Percentiles rank a stretch among this genome's conserved stretches.
Conservation (phyloP, 106 monocot genomes). For the Apostasia ramifera region DNA sequence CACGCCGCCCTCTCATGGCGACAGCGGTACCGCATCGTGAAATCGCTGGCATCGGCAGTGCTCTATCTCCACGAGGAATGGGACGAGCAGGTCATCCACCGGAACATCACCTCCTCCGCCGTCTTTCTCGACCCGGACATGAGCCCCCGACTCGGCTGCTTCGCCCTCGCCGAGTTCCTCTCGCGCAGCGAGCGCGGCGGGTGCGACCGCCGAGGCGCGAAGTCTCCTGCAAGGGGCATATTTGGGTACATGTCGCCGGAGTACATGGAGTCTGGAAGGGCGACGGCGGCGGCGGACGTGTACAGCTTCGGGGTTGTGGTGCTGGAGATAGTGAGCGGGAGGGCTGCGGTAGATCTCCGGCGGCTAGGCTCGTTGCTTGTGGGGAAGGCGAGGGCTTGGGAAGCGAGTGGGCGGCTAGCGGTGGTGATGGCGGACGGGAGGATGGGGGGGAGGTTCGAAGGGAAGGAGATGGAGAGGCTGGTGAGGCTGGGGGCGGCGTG, state of each 20-base stretch:
- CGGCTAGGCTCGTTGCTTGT: slow-evolving; percentile 47
- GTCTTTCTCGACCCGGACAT: slow-evolving; percentile 64
- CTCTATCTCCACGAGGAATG: slow-evolving; percentile 94
- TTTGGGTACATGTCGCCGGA: slow-evolving; percentile 95
- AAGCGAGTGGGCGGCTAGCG: slow-evolving; percentile 5
- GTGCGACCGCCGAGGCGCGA: slow-evolving; percentile 4
- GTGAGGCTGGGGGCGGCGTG: slow-evolving; percentile 50
- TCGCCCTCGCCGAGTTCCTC: slow-evolving; percentile 84
- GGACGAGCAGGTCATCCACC: slow-evolving; percentile 95
- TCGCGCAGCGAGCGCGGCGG: slow-evolving; percentile 48
- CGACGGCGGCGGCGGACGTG: slow-evolving; percentile 66
- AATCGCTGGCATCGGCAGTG: slow-evolving; percentile 66
- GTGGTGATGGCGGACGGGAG: slow-evolving; percentile 41
- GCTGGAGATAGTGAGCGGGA: slow-evolving; percentile 65
- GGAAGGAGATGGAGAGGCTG: slow-evolving; percentile 38
- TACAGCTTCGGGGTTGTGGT: slow-evolving; percentile 90
- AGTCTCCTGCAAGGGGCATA: slow-evolving; percentile 49
- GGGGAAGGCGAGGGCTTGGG: slow-evolving; percentile 14
- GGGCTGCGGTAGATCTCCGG: slow-evolving; percentile 68
- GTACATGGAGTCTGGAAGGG: slow-evolving; percentile 71
- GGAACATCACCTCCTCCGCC: slow-evolving; percentile 82
- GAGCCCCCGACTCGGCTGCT: slow-evolving; percentile 67
- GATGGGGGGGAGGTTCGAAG: slow-evolving; percentile 38
- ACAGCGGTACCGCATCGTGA: slow-evolving; percentile 58
- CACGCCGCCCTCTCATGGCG: slow-evolving; percentile 43